phyloP scores from a whole-genome alignment of 371 early-diverging fungal genomes.

The Mortierella sp. region DNA sequence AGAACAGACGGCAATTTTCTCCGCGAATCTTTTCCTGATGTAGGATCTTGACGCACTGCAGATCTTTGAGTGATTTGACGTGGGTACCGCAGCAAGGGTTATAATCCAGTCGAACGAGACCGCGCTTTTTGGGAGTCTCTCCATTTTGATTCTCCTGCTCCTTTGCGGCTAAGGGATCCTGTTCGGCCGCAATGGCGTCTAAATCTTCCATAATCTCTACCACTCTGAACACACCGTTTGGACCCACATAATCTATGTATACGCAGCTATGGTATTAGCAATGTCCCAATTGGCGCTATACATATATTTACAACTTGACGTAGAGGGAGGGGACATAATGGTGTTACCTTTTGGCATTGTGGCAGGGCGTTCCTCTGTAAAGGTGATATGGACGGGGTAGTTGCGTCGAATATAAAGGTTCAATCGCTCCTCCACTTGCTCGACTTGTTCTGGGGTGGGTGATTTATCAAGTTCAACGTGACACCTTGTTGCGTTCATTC shows the following conservation, averaged over 20 bases:
- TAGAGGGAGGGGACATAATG: neutral
- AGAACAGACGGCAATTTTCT: slow-evolving; percentile 76
- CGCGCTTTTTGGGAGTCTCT: slow-evolving; percentile 8
- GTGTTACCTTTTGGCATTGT: slow-evolving; percentile 62
- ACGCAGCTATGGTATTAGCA: neutral
- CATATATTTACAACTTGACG: no score
- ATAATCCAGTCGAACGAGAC: slow-evolving; percentile 62
- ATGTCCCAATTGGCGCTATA: neutral
- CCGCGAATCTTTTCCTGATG: slow-evolving; percentile 78
- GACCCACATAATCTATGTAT: slow-evolving; percentile 68
- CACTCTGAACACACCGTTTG: slow-evolving; percentile 69
- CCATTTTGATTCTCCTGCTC: neutral
- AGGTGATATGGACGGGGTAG: slow-evolving; percentile 62
- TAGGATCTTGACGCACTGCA: slow-evolving; percentile 74
- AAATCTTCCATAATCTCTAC: slow-evolving; percentile 65
- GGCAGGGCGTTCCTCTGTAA: slow-evolving; percentile 62
- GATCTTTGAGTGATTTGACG: slow-evolving; percentile 67
- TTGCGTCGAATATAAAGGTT: slow-evolving; percentile 70
- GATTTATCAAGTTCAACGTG: slow-evolving; percentile 70
- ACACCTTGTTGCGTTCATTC: slow-evolving; percentile 67
- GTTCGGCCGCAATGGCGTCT: slow-evolving; percentile 40
- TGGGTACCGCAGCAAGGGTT: slow-evolving; percentile 92
- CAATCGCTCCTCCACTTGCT: slow-evolving; percentile 63
- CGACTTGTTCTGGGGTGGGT: slow-evolving; percentile 63
- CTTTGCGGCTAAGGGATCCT: slow-evolving; percentile 30